These are phyloP conservation scores for Fragaria nilgerrensis DNA, from an alignment of 306 rosid genomes.

Conservation along the genomic window DNA sequence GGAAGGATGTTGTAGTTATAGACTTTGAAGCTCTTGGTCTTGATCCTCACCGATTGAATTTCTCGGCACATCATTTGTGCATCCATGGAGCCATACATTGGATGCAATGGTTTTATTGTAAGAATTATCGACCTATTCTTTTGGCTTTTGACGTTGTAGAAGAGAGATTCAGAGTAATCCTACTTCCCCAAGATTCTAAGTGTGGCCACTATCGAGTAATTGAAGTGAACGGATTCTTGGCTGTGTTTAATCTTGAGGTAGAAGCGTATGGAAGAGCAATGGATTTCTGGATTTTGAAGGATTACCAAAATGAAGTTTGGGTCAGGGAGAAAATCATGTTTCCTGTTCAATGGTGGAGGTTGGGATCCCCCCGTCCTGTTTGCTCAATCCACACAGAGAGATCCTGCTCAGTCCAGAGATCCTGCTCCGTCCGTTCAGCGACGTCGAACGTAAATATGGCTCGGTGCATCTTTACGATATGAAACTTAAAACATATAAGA, in stretches of 20 bases:
- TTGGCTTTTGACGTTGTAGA: constrained; percentile 1
- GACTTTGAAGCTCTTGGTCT: not conserved
- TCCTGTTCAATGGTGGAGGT: not conserved
- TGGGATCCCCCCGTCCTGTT: not conserved
- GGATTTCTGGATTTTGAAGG: constrained; percentile 7
- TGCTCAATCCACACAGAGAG: not conserved
- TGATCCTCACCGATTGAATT: not conserved
- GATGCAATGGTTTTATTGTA: not conserved
- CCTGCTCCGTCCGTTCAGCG: no score
- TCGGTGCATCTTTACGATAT: not conserved
- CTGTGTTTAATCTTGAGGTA: not conserved
- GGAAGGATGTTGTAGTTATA: not conserved
- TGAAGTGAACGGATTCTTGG: not conserved
- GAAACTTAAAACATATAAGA: not conserved
- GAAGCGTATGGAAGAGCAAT: not conserved
- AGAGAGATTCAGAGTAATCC: constrained; percentile 6
- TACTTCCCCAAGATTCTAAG: not conserved
- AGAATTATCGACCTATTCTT: not conserved
- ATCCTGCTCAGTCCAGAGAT: not conserved
- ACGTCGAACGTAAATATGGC: not conserved
- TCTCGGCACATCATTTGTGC: not conserved
- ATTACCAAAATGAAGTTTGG: not conserved
- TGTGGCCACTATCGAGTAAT: not conserved
- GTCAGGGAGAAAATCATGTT: not conserved
- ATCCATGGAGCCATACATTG: constrained; percentile 12